Evolutionary conservation across 352 stramenopile genomes (phyloP).

Genomic region (Globisporangium canariense): DNA sequence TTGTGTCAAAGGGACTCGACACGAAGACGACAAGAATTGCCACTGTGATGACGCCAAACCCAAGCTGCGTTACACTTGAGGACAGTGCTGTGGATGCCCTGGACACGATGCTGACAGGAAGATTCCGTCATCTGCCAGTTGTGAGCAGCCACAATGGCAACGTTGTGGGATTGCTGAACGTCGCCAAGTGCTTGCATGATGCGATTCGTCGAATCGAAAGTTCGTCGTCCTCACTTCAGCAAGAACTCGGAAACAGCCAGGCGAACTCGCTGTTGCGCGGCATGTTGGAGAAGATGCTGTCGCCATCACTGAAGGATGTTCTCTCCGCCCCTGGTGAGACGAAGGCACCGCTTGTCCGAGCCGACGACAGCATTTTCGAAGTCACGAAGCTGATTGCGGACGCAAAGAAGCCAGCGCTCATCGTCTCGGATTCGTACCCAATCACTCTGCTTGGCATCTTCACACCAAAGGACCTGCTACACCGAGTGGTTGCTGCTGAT

Average conservation of each 20-base stretch:
- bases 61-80: slow-evolving; percentile 77
- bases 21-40: slow-evolving; percentile 60
- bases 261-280: slow-evolving; percentile 59
- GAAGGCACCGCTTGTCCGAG: slow-evolving; percentile 71
- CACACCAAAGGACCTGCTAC: slow-evolving; percentile 97
- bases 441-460: slow-evolving; percentile 94
- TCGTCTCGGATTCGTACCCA: slow-evolving; percentile 61
- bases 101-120: slow-evolving; percentile 83
- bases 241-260: slow-evolving; percentile 62
- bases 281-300: slow-evolving; percentile 89
- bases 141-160: slow-evolving; percentile 71
- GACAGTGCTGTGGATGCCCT: slow-evolving; percentile 82
- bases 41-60: slow-evolving; percentile 84
- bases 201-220: slow-evolving; percentile 96
- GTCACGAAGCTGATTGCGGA: slow-evolving; percentile 77
- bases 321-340: slow-evolving; percentile 56
- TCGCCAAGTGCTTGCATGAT: slow-evolving; percentile 98
- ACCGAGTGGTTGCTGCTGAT: slow-evolving; percentile 91
- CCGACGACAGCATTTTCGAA: slow-evolving; percentile 64
- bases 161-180: slow-evolving; percentile 96
- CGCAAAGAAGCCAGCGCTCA: slow-evolving; percentile 69
- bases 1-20: slow-evolving; percentile 75
- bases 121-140: slow-evolving; percentile 97
- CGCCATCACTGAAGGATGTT: slow-evolving; percentile 76
- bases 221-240: slow-evolving; percentile 72